phyloP scores from a whole-genome alignment of 257 asterid species.

The Hygrophila difformis region DNA sequence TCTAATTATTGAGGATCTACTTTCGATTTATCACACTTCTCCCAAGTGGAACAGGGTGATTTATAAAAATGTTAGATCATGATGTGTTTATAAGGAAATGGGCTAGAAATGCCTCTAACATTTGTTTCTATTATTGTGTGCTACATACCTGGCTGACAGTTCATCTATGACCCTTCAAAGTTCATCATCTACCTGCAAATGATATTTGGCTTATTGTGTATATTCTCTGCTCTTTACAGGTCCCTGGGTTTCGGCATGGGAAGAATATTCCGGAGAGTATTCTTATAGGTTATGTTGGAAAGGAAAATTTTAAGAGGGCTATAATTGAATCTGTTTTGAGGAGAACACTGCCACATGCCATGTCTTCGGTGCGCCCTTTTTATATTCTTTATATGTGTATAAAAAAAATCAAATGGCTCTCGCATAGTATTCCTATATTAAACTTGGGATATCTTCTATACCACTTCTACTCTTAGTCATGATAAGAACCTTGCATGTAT shows the following conservation, averaged over 20 bases:
- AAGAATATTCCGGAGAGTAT: constrained; percentile 78
- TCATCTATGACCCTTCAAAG: not conserved
- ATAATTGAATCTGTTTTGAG: constrained; percentile 77
- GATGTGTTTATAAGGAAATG: too few relatives aligned
- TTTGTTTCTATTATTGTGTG: too few relatives aligned
- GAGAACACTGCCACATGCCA: constrained; percentile 97
- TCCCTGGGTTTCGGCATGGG: constrained; percentile 99
- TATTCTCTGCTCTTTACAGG: constrained; percentile 33
- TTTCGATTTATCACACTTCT: too few relatives aligned
- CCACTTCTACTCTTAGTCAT: too few relatives aligned
- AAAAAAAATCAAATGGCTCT: too few relatives aligned
- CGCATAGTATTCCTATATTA: too few relatives aligned
- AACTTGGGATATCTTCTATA: not conserved
- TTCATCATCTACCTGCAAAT: constrained; percentile 2
- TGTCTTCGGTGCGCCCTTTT: constrained; percentile 56
- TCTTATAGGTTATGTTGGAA: constrained; percentile 59
- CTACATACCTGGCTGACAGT: too few relatives aligned
- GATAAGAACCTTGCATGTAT: constrained; percentile 1
- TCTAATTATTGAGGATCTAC: too few relatives aligned
- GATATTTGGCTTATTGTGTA: constrained; percentile 1
- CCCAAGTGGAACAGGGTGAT: too few relatives aligned
- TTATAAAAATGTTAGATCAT: too few relatives aligned
- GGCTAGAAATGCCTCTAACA: too few relatives aligned
- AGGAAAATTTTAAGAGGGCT: constrained; percentile 58
- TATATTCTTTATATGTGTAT: not conserved